Evolutionary conservation across 805 yeast genomes (phyloP).

Genomic region (Pichia sporocuriosa): DNA sequence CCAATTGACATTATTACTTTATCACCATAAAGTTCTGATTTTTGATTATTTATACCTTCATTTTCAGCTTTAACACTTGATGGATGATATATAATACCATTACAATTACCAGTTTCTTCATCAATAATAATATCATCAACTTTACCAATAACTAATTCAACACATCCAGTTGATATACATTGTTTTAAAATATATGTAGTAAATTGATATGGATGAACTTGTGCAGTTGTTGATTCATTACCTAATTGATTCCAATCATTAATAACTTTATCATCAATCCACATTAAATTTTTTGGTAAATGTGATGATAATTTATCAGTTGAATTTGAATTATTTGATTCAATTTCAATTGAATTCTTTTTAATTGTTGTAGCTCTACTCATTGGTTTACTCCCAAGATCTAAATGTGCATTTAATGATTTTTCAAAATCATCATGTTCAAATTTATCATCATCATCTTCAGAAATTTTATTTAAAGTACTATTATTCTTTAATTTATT

Average conservation of each 20-base stretch:
- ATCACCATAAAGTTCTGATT: slow-evolving; percentile 53
- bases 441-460: not conserved
- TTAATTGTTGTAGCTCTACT: slow-evolving; percentile 28
- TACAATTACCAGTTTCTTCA: slow-evolving; percentile 58
- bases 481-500: not conserved
- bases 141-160: slow-evolving; percentile 81
- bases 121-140: slow-evolving; percentile 62
- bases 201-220: slow-evolving; percentile 91
- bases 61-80: slow-evolving; percentile 31
- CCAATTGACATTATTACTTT: slow-evolving; percentile 85
- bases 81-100: slow-evolving; percentile 59
- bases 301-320: slow-evolving; percentile 14
- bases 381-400: slow-evolving; percentile 19
- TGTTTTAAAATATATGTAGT: slow-evolving; percentile 76
- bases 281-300: slow-evolving; percentile 61
- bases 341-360: slow-evolving; percentile 31
- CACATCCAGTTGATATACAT: slow-evolving; percentile 75
- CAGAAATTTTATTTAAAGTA: not conserved
- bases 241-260: slow-evolving; percentile 76
- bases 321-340: slow-evolving; percentile 16
- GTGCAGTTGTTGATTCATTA: slow-evolving; percentile 84
- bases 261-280: slow-evolving; percentile 65
- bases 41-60: slow-evolving; percentile 26
- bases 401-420: slow-evolving; percentile 3
- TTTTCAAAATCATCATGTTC: not conserved